Percentiles rank a stretch among this genome's conserved stretches.
Conservation (phyloP, 192 early-diverging fungal species). For the Podochytrium sp. region DNA sequence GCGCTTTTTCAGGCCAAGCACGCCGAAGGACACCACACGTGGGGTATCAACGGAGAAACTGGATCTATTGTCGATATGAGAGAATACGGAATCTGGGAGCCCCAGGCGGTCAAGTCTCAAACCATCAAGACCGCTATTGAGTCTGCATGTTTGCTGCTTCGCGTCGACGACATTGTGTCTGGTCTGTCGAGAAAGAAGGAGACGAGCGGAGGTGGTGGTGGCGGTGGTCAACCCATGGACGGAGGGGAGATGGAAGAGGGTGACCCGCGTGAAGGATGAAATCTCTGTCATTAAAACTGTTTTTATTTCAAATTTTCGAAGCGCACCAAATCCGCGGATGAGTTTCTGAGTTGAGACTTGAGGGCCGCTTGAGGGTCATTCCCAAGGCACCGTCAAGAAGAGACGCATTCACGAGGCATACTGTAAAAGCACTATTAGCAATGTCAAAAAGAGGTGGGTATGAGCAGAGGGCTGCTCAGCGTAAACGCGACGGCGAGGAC, state of each 20-base stretch:
- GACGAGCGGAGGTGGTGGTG: constrained; percentile 17
- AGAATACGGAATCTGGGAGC: constrained; percentile 98
- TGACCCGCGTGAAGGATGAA: constrained; percentile 28
- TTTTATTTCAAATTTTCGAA: no score
- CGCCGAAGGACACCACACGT: constrained; percentile 81
- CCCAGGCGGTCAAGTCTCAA: constrained; percentile 98
- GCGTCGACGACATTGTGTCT: constrained; percentile 97
- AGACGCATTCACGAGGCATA: no score
- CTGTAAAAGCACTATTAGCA: no score
- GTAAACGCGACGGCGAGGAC: no score
- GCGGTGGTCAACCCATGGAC: background rate
- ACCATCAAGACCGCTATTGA: constrained; percentile 99
- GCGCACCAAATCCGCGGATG: no score
- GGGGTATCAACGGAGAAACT: constrained; percentile 93
- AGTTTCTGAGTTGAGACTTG: no score
- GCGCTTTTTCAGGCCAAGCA: constrained; percentile 92
- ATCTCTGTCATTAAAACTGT: no score
- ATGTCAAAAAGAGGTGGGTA: no score
- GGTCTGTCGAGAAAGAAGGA: constrained; percentile 69
- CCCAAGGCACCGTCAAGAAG: no score
- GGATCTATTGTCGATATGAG: constrained; percentile 96
- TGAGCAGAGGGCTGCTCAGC: no score
- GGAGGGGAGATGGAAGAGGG: constrained; percentile 26
- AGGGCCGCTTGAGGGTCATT: no score
- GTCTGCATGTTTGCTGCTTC: constrained; percentile 57